Base-by-base conservation (phyloP, 495 filamentous ascomycete genomes). In the Poronia punctata region DNA sequence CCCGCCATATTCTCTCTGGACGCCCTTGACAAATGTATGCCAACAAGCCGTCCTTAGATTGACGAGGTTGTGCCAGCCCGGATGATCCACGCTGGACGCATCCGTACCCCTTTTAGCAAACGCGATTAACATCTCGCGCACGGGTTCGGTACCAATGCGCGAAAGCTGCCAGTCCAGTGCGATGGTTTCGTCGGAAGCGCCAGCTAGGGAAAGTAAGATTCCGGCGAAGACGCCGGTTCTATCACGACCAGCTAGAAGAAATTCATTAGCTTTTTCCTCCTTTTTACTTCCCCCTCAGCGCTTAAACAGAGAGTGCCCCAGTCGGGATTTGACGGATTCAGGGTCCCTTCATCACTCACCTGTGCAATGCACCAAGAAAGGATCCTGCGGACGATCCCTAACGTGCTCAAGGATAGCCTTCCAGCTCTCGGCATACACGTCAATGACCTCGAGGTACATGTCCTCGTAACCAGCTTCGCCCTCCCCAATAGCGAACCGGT, bases 141-240 rank as follows among this genome's bases (percentile, higher is more conserved):
- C 65, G 6, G 62, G 60, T 48, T 72, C 70, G 2, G 60, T 64
- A 9, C 70, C 69, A 33, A 72, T 54, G 25, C 70, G 53, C 21
- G 66, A 67, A 19, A 74, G 48, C 40, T 69, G 47, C 46, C 70
- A 83, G 49, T 82, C 79, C 18, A 69, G 45, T 22, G 56, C 49
- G 19, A 80, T 64, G 7, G 56, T 56, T 3, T 76, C 64, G 5
- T 57, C 38, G 4, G 66, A 49, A 22, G 62, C 62, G 7, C 69
- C 72, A 7, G 75, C 71, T 0, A 84, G 57, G 6, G 65, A 61
- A n/a, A 79, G 52, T 5, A 84, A 53, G 1, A 83, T 43, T 4
- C 72, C 75, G 4, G 76, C 62, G 7, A 82, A 52, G 1, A 82
- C 73, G 3, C 80, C 79, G 0, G 79, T 81, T n/a, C 79, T 68